A percentile compares a stretch with the other conserved stretches of the same genome.
Evolutionary conservation across 2,329 filamentous ascomycete genomes (phyloP).

Genomic region (Beauveria varroae): DNA sequence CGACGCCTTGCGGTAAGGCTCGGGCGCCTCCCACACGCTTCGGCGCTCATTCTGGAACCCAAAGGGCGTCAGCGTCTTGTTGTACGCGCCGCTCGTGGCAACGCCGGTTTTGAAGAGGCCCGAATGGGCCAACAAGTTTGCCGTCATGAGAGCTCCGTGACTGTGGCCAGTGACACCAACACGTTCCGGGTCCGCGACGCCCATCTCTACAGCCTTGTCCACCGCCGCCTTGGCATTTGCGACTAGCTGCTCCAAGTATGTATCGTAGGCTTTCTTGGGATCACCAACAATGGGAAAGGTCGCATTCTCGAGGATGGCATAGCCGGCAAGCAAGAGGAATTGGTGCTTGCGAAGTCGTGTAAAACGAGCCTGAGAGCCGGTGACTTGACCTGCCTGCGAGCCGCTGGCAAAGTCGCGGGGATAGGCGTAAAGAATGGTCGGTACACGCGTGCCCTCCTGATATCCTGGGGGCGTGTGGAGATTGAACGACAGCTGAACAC

Average conservation of each 20-base stretch:
- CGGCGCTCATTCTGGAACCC: constrained; percentile 10
- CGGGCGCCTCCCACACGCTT: constrained; percentile 4
- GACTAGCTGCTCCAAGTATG: constrained; percentile 6
- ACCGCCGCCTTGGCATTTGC: constrained; percentile 22
- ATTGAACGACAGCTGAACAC: constrained; percentile 1
- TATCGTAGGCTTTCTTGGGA: constrained; percentile 5
- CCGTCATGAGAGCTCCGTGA: constrained; percentile 9
- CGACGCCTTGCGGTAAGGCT: constrained; percentile 4
- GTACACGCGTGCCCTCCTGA: constrained; percentile 1
- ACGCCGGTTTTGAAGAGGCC: constrained; percentile 2
- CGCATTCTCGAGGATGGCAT: constrained; percentile 3
- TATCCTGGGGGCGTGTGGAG: constrained; percentile 7
- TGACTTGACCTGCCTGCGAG: constrained; percentile 3
- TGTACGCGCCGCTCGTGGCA: constrained; percentile 5
- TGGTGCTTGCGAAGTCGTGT: constrained; percentile 1
- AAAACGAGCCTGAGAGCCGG: not conserved
- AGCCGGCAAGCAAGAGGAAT: constrained; percentile 1
- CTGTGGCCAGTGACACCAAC: constrained; percentile 7
- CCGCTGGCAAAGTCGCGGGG: constrained; percentile 3
- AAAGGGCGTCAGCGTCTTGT: constrained; percentile 10
- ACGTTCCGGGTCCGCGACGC: constrained; percentile 21
- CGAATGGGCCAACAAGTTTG: constrained; percentile 3
- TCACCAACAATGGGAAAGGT: constrained; percentile 5
- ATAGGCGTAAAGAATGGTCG: constrained; percentile 8
- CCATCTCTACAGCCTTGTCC: constrained; percentile 53